phyloP scores from a whole-genome alignment of 257 asterid species.

The Capsicum chinense region DNA sequence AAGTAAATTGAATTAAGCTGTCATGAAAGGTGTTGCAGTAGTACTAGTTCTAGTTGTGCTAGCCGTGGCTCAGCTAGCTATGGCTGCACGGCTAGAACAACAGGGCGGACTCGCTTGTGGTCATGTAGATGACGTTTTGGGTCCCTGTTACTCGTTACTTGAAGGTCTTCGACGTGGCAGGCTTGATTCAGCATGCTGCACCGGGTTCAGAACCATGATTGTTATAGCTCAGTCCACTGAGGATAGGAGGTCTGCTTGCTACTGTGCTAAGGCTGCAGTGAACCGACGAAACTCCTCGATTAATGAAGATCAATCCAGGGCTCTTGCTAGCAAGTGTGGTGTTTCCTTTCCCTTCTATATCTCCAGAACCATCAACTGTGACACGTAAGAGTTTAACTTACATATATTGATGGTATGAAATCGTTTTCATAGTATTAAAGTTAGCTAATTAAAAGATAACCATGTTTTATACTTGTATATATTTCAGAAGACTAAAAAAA shows the following conservation, averaged over 20 bases:
- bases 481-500: background rate
- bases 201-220: conserved; percentile 39
- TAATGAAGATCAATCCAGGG: conserved; percentile 48
- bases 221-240: conserved; percentile 32
- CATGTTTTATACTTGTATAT: no score
- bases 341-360: conserved; percentile 48
- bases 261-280: conserved; percentile 50
- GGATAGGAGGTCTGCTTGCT: conserved; percentile 42
- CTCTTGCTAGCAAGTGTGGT: conserved; percentile 41
- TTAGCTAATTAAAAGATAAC: no score
- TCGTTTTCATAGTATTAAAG: no score
- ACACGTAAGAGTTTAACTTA: conserved; percentile 31
- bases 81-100: background rate
- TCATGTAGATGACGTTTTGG: conserved; percentile 41
- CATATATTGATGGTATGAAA: background rate
- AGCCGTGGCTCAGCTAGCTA: background rate
- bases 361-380: conserved; percentile 50
- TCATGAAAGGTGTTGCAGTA: background rate
- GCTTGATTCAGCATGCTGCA: conserved; percentile 41
- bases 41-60: background rate
- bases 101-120: conserved; percentile 32
- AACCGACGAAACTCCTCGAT: conserved; percentile 32
- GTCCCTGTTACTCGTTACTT: conserved; percentile 45
- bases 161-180: conserved; percentile 20
- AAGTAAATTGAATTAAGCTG: background rate